phyloP scores from a whole-genome alignment of 169 alveolate genomes.

The Plasmodium vinckei region DNA sequence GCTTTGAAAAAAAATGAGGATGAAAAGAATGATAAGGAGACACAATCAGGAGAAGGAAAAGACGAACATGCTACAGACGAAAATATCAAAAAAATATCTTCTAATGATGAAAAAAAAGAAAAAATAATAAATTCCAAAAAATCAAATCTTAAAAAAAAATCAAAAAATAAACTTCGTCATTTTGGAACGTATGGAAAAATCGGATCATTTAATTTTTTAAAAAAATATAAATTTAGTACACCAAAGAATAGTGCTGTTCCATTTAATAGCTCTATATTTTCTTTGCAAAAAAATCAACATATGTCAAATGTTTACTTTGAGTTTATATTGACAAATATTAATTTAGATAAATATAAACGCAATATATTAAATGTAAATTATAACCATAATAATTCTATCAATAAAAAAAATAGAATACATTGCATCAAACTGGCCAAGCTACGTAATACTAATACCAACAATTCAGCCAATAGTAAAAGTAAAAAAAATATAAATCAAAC shows the following conservation, averaged over 20 bases:
- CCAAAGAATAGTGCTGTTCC: conserved; percentile 37
- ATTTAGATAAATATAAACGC: conserved; percentile 49
- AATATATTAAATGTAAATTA: conserved; percentile 59
- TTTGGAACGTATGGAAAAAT: too few species aligned
- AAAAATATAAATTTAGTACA: conserved; percentile 21
- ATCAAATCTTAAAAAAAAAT: too few species aligned
- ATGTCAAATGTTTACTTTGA: conserved; percentile 39
- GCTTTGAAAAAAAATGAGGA: background rate
- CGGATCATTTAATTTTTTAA: conserved; percentile 6
- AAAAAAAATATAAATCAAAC: conserved; percentile 7
- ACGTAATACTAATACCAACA: background rate
- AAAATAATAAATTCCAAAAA: too few species aligned
- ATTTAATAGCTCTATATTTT: conserved; percentile 57
- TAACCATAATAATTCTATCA: conserved; percentile 41
- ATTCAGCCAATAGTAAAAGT: conserved; percentile 5
- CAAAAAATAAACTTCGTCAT: too few species aligned
- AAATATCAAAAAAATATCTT: too few species aligned
- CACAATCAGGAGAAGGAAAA: too few species aligned
- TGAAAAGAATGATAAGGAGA: too few species aligned
- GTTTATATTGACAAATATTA: conserved; percentile 55
- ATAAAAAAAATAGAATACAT: conserved; percentile 18
- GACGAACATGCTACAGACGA: too few species aligned
- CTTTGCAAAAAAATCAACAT: conserved; percentile 58
- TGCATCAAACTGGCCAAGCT: conserved; percentile 47
- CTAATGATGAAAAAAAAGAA: too few species aligned